Conservation (phyloP, 2,329 filamentous ascomycete genomes). For the Phyllosticta citrichinensis region DNA sequence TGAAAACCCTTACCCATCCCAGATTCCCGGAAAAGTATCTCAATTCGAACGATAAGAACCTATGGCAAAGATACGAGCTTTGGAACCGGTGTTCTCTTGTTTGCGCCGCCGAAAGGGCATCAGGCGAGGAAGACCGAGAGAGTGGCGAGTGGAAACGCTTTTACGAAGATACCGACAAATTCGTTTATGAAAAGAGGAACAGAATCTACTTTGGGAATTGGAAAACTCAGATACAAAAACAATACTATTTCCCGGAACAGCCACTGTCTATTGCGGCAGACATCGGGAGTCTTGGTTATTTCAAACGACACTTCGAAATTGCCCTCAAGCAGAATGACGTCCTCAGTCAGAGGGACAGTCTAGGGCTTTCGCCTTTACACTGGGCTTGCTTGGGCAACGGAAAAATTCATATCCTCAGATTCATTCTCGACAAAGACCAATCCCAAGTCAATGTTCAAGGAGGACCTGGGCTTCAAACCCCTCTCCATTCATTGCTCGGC, state of each 20-base stretch:
- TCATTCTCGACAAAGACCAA: background rate
- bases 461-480: too few species aligned
- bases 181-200: background rate
- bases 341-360: background rate
- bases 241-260: too few species aligned
- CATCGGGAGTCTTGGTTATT: background rate
- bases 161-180: background rate
- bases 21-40: background rate
- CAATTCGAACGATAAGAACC: background rate
- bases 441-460: background rate
- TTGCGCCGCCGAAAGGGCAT: background rate
- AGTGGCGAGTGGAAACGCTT: background rate
- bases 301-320: background rate
- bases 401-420: background rate
- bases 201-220: background rate
- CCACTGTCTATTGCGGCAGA: background rate
- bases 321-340: background rate
- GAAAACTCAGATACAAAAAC: too few species aligned
- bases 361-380: background rate
- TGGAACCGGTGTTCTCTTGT: background rate
- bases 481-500: too few species aligned
- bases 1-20: background rate
- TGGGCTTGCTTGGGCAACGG: background rate
- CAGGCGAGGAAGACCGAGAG: background rate
- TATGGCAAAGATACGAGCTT: background rate